phyloP scores from a whole-genome alignment of 139 green algal species.

The Pleodorina starrii region DNA sequence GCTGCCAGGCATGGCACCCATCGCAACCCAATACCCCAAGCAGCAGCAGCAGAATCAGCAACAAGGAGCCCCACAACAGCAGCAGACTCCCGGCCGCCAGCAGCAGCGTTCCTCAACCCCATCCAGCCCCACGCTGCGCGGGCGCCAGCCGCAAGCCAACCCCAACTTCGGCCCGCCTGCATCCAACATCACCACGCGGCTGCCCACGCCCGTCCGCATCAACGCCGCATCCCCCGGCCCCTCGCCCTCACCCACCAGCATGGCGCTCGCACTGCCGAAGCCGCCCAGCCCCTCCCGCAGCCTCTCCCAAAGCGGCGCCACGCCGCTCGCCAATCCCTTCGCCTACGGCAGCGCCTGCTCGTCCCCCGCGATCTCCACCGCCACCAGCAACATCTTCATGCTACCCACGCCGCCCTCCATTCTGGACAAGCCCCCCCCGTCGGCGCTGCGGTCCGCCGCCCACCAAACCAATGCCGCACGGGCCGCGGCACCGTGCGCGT shows the following conservation, averaged over 20 bases:
- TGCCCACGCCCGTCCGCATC: constrained; percentile 38
- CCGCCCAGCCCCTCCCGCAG: constrained; percentile 22
- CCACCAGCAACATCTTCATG: background rate
- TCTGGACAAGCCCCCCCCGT: background rate
- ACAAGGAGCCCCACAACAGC: background rate
- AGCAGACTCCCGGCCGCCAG: background rate
- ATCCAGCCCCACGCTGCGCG: constrained; percentile 6
- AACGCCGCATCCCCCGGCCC: background rate
- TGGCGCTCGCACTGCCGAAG: background rate
- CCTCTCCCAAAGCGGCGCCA: background rate
- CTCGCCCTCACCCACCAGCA: background rate
- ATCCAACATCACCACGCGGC: constrained; percentile 4
- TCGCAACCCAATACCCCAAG: background rate
- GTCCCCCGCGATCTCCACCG: background rate
- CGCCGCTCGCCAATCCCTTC: background rate
- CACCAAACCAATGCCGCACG: too few relatives aligned
- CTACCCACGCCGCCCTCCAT: background rate
- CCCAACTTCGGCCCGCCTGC: constrained; percentile 9
- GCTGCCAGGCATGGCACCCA: background rate
- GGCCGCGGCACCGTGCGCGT: background rate
- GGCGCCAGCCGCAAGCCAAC: background rate
- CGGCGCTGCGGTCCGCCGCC: background rate
- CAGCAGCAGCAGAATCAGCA: background rate
- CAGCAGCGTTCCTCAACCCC: constrained; percentile 16
- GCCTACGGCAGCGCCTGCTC: background rate